Base-by-base conservation (phyloP, 164 flowering plant species). In the Dillenia turbinata region DNA sequence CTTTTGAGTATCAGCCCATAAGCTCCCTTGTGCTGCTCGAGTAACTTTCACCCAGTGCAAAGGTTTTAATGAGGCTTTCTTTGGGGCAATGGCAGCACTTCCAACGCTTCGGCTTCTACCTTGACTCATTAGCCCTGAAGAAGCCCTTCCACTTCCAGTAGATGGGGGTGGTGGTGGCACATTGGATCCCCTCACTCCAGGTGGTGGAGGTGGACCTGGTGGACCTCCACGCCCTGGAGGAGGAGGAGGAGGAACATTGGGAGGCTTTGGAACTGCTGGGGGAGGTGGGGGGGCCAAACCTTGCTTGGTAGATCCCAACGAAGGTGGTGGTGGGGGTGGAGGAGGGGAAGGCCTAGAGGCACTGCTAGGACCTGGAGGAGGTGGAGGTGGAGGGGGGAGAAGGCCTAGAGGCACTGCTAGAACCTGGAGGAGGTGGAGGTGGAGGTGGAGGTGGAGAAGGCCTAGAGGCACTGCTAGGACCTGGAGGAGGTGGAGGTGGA, bases 1-100 rank as follows among this genome's bases (percentile, higher is more conserved):
- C 56, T 82, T 79, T 22, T 75, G 87, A 51, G 90, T 69, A 78
- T 92, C 97, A 67, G 91, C 99, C 97, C 97, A 94, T 62, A 94
- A 75, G 70, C 99, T 91, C 61, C 97, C 97, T 74, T 94, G 91
- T 85, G 87, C 63, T 64, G 97, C 99, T 66, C 97, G 79, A 68
- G 96, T 88, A 63, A 94, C 96, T 80, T 94, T 94, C 47, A 82
- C 91, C 99, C 99, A 94, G 63, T 94, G 99, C 52, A 94, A 76
- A 16, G 99, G 96, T 72, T 84, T 94, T 66, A 94, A 59, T 16
- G 88, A 77, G 57, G 86, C 59, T 73, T 74, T 89, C 73, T 88
- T 89, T 24, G 92, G 83, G 14, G 81, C 83, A 74, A 11, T 77
- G 65, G 67, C 9, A 61, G 69, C 64, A 47, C 65, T 71, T 59